These are phyloP conservation scores for Halenospora varia DNA, from an alignment of 495 filamentous ascomycete species.

Conservation along the genomic window DNA sequence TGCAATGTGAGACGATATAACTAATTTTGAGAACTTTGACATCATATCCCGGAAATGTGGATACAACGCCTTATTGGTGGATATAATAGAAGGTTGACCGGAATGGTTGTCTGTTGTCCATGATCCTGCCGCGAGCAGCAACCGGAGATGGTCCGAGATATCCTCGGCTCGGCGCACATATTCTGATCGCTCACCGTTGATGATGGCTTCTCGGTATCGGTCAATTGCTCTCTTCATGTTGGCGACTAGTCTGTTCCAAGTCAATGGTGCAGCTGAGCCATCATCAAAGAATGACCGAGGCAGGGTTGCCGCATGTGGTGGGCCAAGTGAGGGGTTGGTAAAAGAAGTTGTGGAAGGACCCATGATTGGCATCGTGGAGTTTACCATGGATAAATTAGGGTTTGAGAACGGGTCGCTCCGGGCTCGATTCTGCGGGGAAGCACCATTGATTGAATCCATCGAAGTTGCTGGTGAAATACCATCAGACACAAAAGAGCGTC, in stretches of 20 bases:
- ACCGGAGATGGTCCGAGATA: constrained; percentile 91
- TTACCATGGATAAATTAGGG: constrained; percentile 41
- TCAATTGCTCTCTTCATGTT: constrained; percentile 90
- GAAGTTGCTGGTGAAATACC: constrained; percentile 86
- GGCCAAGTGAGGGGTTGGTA: constrained; percentile 50
- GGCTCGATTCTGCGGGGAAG: constrained; percentile 42
- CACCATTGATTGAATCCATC: constrained; percentile 77
- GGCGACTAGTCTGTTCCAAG: constrained; percentile 83
- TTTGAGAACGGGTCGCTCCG: constrained; percentile 45
- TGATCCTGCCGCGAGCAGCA: constrained; percentile 91
- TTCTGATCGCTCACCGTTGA: constrained; percentile 74
- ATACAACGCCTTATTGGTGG: constrained; percentile 91
- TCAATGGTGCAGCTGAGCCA: constrained; percentile 64
- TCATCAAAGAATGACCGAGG: constrained; percentile 85
- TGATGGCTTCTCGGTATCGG: constrained; percentile 78
- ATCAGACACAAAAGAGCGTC: constrained; percentile 61
- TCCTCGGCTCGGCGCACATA: constrained; percentile 92
- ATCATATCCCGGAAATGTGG: constrained; percentile 99
- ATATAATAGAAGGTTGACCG: constrained; percentile 98
- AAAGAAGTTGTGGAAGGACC: constrained; percentile 65
- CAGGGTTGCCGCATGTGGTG: constrained; percentile 55
- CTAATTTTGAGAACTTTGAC: constrained; percentile 97
- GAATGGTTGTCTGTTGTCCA: constrained; percentile 98
- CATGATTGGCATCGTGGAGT: constrained; percentile 47
- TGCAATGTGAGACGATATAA: constrained; percentile 97